Evolutionary conservation across 305 asterid species (phyloP), one percentile per base, ranked within the genome.

Genomic region (Petunia hybrid): DNA sequence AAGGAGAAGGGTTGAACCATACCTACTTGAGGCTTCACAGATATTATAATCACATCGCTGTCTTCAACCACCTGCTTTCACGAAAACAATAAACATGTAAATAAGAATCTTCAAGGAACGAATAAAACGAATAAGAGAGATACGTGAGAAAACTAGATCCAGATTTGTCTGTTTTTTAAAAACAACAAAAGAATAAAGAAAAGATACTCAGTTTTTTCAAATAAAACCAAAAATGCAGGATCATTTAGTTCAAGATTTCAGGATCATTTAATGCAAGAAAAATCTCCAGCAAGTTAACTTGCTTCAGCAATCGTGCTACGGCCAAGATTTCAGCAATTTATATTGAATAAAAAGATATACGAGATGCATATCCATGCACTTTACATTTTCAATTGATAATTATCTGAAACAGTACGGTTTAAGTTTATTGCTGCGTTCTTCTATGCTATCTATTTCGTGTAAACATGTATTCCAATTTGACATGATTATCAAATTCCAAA

Each of bases 11-110:
- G n/a, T 64, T 9, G 78, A 79, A 69, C 79, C 63, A 35, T 92
- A 95, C 99, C 95, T 80, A 89, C 89, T 95, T 95, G 99, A 87
- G 99, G 98, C 83, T 95, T 95, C 87, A 95, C 98, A 35, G 98
- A 93, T 86, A 95, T 89, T 76, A 95, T 70, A 74, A 95, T 88
- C 82, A 95, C 97, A 67, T 95, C 98, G 78, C 97, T 89, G 70
- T 90, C 93, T 88, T 90, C 88, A 83, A 92, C 97, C 39, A 95
- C 99, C 99, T 95, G 93, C 81, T 57, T 59, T 77, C 62, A 84
- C 73, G 85, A 56, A 82, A 10, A 69, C 22, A 56, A 76, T 57
- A 36, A 62, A 80, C 45, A 55, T 65, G 46, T 81, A 77, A 48
- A 57, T 45, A 65, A 82, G 39, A 22, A 63, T 82, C 45, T 42